Percentiles rank a stretch among this genome's conserved stretches.
Evolutionary conservation across 306 rosid species (phyloP).

Genomic region (Purshia tridentata): DNA sequence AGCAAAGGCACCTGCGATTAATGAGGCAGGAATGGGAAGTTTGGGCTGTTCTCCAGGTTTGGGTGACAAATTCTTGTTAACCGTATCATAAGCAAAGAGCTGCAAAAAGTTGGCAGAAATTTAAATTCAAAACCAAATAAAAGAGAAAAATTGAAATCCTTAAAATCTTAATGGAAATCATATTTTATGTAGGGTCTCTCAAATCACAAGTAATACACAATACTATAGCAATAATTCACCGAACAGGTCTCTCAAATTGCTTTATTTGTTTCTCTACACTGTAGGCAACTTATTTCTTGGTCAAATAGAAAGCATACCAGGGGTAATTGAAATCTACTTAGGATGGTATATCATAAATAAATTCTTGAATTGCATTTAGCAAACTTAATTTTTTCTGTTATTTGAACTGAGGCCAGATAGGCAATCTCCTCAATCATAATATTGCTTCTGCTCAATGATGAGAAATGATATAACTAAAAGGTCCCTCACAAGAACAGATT

Average conservation of each 20-base stretch:
- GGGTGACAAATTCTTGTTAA: conserved; percentile 71
- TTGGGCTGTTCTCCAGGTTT: conserved; percentile 75
- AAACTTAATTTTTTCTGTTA: not conserved
- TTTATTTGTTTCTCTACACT: not conserved
- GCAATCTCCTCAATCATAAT: not conserved
- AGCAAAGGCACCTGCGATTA: conserved; percentile 97
- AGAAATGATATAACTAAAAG: not conserved
- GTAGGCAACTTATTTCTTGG: not conserved
- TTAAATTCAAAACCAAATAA: conserved; percentile 27
- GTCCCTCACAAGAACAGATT: not conserved
- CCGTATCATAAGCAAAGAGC: conserved; percentile 93
- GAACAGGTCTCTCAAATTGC: not conserved
- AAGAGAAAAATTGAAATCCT: not conserved
- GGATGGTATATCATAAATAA: not conserved
- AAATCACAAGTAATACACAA: not conserved
- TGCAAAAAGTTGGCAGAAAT: conserved; percentile 42
- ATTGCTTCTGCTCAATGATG: conserved; percentile 2
- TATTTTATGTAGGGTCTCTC: not conserved
- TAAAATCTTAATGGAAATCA: not conserved
- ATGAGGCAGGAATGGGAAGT: conserved; percentile 77
- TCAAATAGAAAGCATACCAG: not conserved
- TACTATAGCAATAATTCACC: not conserved
- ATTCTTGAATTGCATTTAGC: not conserved
- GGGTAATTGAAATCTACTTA: not conserved
- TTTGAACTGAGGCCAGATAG: conserved; percentile 1